These are phyloP conservation scores for cucumber (Cucumis sativus) DNA, from an alignment of 306 rosid species.

Conservation along the genomic window DNA sequence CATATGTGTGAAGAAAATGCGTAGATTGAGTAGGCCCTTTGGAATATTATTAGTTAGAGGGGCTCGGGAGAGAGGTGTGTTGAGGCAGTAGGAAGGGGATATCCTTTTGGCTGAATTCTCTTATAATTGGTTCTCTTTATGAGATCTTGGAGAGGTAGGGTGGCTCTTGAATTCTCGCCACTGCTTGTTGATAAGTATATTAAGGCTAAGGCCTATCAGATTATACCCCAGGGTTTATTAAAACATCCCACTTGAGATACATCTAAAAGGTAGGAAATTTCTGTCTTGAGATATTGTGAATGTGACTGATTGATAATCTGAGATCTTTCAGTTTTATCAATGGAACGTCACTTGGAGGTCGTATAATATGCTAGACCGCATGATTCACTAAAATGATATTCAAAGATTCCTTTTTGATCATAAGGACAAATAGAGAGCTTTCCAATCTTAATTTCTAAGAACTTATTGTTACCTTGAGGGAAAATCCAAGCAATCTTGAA, in stretches of 20 bases:
- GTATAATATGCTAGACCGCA: neutral
- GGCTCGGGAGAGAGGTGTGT: too few relatives aligned
- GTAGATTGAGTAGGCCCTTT: too few relatives aligned
- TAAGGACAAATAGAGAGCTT: neutral
- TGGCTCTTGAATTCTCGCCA: too few relatives aligned
- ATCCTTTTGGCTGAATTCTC: too few relatives aligned
- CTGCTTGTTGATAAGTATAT: too few relatives aligned
- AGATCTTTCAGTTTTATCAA: neutral
- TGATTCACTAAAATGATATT: neutral
- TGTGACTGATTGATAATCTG: neutral
- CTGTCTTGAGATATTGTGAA: neutral
- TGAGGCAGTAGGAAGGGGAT: too few relatives aligned
- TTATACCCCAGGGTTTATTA: too few relatives aligned
- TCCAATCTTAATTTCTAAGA: neutral
- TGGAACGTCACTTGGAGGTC: neutral
- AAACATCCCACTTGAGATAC: neutral
- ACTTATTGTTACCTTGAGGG: neutral
- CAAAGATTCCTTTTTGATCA: neutral
- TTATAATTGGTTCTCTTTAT: too few relatives aligned
- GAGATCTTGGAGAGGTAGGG: too few relatives aligned
- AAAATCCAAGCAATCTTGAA: neutral
- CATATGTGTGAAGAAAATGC: too few relatives aligned
- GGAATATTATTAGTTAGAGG: too few relatives aligned
- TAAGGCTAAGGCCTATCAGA: too few relatives aligned
- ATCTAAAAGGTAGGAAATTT: neutral